Evolutionary conservation across 2,329 filamentous ascomycete species (phyloP).

Genomic region (Ophiostoma pallidulum): DNA sequence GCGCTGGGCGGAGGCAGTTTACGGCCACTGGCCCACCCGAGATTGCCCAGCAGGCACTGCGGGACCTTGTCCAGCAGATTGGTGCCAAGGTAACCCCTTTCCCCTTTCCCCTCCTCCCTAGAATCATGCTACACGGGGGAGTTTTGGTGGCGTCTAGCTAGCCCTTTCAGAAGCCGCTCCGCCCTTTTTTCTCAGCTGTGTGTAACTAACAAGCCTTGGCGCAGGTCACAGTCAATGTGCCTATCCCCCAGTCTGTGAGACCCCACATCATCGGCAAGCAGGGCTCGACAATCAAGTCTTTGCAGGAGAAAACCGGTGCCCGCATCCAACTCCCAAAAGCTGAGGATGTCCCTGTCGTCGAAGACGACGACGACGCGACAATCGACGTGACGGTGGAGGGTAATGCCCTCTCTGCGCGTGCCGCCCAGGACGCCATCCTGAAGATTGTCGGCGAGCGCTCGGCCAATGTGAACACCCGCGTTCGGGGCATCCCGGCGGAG

Average conservation of each 20-base stretch:
- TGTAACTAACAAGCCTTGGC: slow-evolving; percentile 23
- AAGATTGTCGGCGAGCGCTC: slow-evolving; percentile 81
- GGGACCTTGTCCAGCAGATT: slow-evolving; percentile 80
- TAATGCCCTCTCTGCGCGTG: slow-evolving; percentile 76
- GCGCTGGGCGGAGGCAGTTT: slow-evolving; percentile 66
- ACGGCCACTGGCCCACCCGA: slow-evolving; percentile 78
- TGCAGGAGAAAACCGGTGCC: slow-evolving; percentile 84
- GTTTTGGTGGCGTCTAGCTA: too few relatives aligned
- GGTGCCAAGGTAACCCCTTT: slow-evolving; percentile 74
- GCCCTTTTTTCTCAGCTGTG: not conserved
- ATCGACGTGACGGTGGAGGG: slow-evolving; percentile 87
- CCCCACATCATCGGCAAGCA: slow-evolving; percentile 89
- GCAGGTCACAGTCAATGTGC: slow-evolving; percentile 53
- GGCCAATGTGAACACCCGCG: slow-evolving; percentile 68
- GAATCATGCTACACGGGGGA: not conserved
- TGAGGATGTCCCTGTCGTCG: slow-evolving; percentile 53
- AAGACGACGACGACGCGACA: slow-evolving; percentile 71
- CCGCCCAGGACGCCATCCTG: slow-evolving; percentile 74
- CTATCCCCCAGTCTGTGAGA: slow-evolving; percentile 73
- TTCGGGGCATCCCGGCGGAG: slow-evolving; percentile 78
- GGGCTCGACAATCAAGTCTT: slow-evolving; percentile 79
- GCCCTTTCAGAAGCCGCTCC: too few relatives aligned
- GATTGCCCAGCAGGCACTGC: slow-evolving; percentile 76
- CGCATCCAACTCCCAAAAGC: slow-evolving; percentile 80
- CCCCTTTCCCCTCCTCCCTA: not conserved